Evolutionary conservation across 179 eudicot genomes (phyloP), one percentile per base, ranked within the genome.

Genomic region (Kewa caespitosa): DNA sequence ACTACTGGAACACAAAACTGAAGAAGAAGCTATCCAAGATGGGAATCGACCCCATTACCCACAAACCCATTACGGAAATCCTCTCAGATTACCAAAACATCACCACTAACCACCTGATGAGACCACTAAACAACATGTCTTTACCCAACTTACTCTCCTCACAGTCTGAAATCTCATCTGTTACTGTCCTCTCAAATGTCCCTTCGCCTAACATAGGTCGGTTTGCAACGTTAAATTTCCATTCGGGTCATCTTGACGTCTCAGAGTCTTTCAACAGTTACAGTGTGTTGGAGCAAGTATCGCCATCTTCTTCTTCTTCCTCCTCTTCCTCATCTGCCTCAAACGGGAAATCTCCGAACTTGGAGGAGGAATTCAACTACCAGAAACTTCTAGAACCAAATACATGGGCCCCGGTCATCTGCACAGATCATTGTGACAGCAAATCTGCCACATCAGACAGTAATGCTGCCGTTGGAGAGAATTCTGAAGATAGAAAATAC

Each of bases 1-100:
- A 93, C 75, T 87, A 91, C 83, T 93, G 98, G 97, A 93, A 93
- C 83, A 93, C 98, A 0, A 93, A 93, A 72, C 89, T 93, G 39
- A 91, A 89, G 78, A 93, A 93, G 85, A 93, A 88, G 86, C 94
- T 93, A 1, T 52, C 76, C 34, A 91, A 91, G 61, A 82, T 91
- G 89, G 94, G 91, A 38, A 93, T 93, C 9, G 98, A 93, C 64
- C 98, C 94, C 3, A 67, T 93, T 20, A 93, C 98, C 60, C 98
- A 91, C 74, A 93, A 93, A 74, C 97, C 98, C 59, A 79, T 87
- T 75, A 73, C 92, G 25, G 91, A 90, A 78, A 79, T 91, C 73
- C 76, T 93, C 65, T 80, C 88, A 3, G 98, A 93, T 62, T 93
- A 81, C 63, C 88, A 84, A 76, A 88, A 78, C 66, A 86, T 93